Base-by-base conservation (phyloP, 2,329 filamentous ascomycete genomes). In the Cercospora sp. region DNA sequence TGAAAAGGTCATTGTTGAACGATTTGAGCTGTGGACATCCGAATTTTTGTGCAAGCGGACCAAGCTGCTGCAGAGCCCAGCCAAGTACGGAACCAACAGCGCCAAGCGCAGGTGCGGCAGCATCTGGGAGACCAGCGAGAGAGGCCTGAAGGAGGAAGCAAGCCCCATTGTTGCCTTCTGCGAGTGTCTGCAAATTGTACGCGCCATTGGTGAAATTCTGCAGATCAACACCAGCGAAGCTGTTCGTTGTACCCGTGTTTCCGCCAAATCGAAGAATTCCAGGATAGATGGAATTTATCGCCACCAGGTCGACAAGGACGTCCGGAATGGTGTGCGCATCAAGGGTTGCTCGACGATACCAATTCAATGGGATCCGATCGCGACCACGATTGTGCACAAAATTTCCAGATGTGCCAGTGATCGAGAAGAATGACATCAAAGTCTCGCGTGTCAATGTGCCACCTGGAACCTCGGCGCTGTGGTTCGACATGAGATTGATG, bases 191-290 rank as follows among this genome's bases (percentile, higher is more conserved):
- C 16, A 28, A 2, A 2, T 26, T 53, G 48, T 53, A 53, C 6
- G 20, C 48, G 16, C 20, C 48, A 26, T 6, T 16, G 23, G 20
- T 28, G 4, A 53, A 4, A 5, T 6, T 53, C 16, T 53, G 48
- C 48, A 53, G 16, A 6, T 80, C 72, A 51, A 81, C 63, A 6
- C 76, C 76, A 16, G 72, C 68, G 71, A 78, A 80, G 31, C 75
- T 74, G 69, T 80, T 77, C 10, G 73, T 67, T 9, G 36, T 51
- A 4, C 60, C 60, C 8, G 59, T 61, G 12, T 62, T 62, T 2
- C 60, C 39, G 4, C 60, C 60, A 20, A 42, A 42, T 10, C 28
- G 20, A 3, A 42, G 7, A 2, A 42, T 45, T 31, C 42, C 31
- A n/a, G 60, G 60, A 8, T 39, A 45, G 16, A 28, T 51, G 18